These are phyloP conservation scores for Puccinia triticina DNA, from an alignment of 1,284 basidiomycete genomes.

Conservation along the genomic window DNA sequence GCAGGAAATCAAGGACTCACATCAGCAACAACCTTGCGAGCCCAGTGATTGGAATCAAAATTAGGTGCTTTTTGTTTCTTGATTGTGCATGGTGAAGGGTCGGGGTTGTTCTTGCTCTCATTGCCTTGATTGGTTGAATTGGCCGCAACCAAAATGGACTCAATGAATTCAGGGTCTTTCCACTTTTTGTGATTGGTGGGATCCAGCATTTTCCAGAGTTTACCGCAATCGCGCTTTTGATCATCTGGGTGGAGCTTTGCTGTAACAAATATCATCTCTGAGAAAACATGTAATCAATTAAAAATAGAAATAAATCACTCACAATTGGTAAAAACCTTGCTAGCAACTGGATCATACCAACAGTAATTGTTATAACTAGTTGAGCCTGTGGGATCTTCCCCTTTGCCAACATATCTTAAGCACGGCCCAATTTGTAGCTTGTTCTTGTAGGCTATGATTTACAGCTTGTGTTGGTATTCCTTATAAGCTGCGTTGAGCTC, in stretches of 20 bases:
- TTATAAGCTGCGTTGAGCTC: too few species aligned
- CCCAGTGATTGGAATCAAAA: neutral
- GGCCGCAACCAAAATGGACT: neutral
- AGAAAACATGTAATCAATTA: neutral
- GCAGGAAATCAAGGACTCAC: too few species aligned
- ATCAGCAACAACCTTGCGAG: neutral
- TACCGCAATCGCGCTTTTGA: neutral
- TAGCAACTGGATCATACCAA: neutral
- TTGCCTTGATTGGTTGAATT: neutral
- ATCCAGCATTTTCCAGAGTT: neutral
- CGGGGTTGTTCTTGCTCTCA: too few species aligned
- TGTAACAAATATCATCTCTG: neutral
- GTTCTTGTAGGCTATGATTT: too few species aligned
- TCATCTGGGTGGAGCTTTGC: neutral
- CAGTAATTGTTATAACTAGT: neutral
- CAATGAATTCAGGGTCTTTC: neutral
- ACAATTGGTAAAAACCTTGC: neutral
- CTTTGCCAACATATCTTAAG: too few species aligned
- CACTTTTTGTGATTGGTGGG: neutral
- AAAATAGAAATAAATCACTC: neutral
- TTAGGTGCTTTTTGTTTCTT: too few species aligned
- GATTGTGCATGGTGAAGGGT: neutral
- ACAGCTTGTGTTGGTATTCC: too few species aligned
- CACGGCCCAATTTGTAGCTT: too few species aligned
- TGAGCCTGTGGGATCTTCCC: neutral